Evolutionary conservation across 2,329 filamentous ascomycete genomes (phyloP), one percentile per base, ranked within the genome.

Genomic region (Elsinoe necatrix): DNA sequence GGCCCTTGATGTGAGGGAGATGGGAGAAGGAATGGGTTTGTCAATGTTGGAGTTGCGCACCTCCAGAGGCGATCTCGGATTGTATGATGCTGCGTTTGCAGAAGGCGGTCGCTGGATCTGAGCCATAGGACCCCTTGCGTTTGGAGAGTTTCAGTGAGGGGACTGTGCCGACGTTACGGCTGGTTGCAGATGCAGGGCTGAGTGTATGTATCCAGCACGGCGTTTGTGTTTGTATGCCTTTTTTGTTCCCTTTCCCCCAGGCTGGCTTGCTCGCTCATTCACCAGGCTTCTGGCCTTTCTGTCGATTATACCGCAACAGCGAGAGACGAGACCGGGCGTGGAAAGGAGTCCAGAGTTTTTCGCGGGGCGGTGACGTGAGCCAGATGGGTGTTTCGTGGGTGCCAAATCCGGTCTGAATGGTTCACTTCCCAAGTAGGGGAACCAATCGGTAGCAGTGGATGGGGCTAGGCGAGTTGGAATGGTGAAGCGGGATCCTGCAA

Each of bases 21-120:
- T 4, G 9, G 57, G 42, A 5, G 57, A 58, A 3, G 57, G 35
- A 42, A 54, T 42, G 12, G 57, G 57, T n/a, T 55, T 51, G 11
- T 58, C 57, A 11, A 58, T 31, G 27, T 58, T 54, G 18, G 57
- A 47, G 27, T 55, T 39, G 37, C 47, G 56, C 16, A 54, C 43
- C 54, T 55, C 42, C 39, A 47, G 54, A 25, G 55, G 45, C 9
- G 51, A 50, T 54, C 47, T 42, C 21, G 48, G 55, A 34, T 21
- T 31, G 57, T 50, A 60, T 34, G 65, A 65, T 41, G 60, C 64
- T 50, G 65, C 63, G 54, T 54, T 39, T 23, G 43, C 48, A 43
- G 54, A 55, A 51, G 68, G 66, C 64, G 60, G 54, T 11, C 84
- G 85, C 81, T 81, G 81, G 72, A 77, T 81, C 62, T 80, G 80